Conservation (phyloP, 805 yeast genomes). For the Cyberlindnera euphorbiiphila region DNA sequence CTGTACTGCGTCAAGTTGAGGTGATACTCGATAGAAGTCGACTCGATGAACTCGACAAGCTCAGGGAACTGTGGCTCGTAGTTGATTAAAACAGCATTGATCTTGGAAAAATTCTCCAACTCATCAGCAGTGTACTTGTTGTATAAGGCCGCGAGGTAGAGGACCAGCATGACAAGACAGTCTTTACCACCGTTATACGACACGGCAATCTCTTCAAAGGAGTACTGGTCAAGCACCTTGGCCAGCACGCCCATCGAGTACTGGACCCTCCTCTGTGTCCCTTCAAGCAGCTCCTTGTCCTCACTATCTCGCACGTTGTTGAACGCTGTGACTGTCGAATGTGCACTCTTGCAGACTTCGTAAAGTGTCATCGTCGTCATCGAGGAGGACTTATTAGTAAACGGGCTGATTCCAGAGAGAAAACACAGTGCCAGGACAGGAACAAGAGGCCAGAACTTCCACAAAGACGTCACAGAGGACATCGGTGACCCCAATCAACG, state of each 20-base stretch:
- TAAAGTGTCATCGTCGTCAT: slow-evolving; percentile 1
- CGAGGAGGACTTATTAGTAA: no score
- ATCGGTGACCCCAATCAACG: no score
- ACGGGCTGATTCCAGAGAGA: no score
- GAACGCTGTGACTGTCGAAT: slow-evolving; percentile 3
- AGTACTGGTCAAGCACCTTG: slow-evolving; percentile 2
- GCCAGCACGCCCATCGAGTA: slow-evolving; percentile 3
- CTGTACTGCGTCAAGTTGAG: slow-evolving; percentile 42
- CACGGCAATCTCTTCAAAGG: slow-evolving; percentile 54
- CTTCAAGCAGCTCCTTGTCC: neutral
- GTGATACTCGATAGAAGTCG: slow-evolving; percentile 50
- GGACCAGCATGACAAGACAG: slow-evolving; percentile 80
- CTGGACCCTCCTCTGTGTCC: slow-evolving; percentile 6
- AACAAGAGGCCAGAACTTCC: no score
- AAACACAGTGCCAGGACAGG: no score
- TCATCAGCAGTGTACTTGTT: slow-evolving; percentile 21
- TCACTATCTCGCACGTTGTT: neutral
- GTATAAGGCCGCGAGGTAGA: slow-evolving; percentile 59
- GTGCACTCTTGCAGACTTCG: slow-evolving; percentile 4
- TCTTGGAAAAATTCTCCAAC: slow-evolving; percentile 25
- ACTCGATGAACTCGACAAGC: slow-evolving; percentile 59
- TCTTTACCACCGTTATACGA: slow-evolving; percentile 97
- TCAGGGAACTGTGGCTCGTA: slow-evolving; percentile 70
- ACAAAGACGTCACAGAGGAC: no score
- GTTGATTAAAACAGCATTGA: slow-evolving; percentile 70